Evolutionary conservation across 768 basidiomycete species (phyloP), one percentile per base, ranked within the genome.

Genomic region (Suillus americanus): DNA sequence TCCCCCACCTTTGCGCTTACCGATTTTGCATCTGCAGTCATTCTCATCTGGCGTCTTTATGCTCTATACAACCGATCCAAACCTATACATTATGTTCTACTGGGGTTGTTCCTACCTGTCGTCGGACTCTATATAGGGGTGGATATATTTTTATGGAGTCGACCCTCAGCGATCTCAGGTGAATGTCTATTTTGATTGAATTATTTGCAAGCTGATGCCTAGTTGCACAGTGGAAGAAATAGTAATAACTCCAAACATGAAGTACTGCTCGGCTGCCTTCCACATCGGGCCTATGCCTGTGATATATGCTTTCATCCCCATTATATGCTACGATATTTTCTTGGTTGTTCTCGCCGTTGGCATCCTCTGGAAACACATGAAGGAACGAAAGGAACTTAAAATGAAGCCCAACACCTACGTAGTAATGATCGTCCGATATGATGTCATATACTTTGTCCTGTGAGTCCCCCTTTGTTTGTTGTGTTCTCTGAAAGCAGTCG

Each of bases 21-120:
- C 4, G 5, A 38, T 57, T 16, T 38, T 20, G 23, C 37, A 18
- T 38, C 14, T 5, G 4, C 55, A 57, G 55, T 25, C 23, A 10
- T 57, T 38, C 55, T 57, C 37, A 25, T 57, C 23, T 57, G 55
- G 55, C 55, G 55, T 23, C 55, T 57, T 23, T 57, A 57, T 14
- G 37, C 13, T 7, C 23, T 57, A 14, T 25, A 23, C n/a, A 37
- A 37, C 14, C 23, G 18, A 25, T 57, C 55, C 14, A 57, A 25
- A 23, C 37, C 0, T 16, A 23, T 57, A 18, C 55, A 38, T 18
- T 57, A 57, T 57, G 23, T 25, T 10, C 37, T 57, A 57, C 14
- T 57, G 23, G 14, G 37, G 37, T 38, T 38, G 2, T 38, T 57
- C 55, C 18, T 38, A 8, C 55, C 37, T 57, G 9, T 57, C 8